Base-by-base conservation (phyloP, 2,329 filamentous ascomycete species). In the Cyanodermella asteris region DNA sequence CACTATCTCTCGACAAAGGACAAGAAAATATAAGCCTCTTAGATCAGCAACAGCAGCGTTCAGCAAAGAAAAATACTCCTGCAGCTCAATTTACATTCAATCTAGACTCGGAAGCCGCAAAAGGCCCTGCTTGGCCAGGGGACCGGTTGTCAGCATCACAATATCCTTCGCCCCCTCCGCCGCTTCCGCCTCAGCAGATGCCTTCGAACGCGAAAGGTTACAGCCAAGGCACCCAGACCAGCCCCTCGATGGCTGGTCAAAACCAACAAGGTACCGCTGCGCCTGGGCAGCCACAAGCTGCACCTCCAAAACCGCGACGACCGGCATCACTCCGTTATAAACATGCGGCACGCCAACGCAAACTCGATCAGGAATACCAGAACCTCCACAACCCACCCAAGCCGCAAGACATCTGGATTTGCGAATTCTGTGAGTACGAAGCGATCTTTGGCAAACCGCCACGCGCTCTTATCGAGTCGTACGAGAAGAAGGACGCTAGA, bases 401-500 rank as follows among this genome's bases (percentile, higher is more conserved):
- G 11, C 45, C 54, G 2, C 73, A 78, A 35, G 77, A 91, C 32
- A 64, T 81, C 25, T 94, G 82, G 77, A 81, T 94, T 23, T 97
- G 87, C 50, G 78, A 93, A 41, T 94, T 94, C 45, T 97, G 87
- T 55, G 87, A 97, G 47, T 97, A 93, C 43, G 84, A 94, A 49
- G 68, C 69, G 26, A 93, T 97, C 24, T 94, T 91, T 44, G 84
- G 84, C n/a, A 62, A 62, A 26, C 76, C 76, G 3, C 87, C 87
- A 0, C 63, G 67, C 38, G 80, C 80, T 24, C 53, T 97, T 27
- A 90, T 94, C 34, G 67, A 77, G 20, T 70, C 81, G 33, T 97
- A 94, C 43, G 87, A 97, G 50, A 76, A 84, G 44, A 93, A 91
- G 46, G 87, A 93, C 42, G 71, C 80, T 18, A 73, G 75, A 31